A percentile compares a stretch with the other conserved stretches of the same genome.
Conservation (phyloP, 1,284 basidiomycete species). For the Pseudozyma flocculosa region DNA sequence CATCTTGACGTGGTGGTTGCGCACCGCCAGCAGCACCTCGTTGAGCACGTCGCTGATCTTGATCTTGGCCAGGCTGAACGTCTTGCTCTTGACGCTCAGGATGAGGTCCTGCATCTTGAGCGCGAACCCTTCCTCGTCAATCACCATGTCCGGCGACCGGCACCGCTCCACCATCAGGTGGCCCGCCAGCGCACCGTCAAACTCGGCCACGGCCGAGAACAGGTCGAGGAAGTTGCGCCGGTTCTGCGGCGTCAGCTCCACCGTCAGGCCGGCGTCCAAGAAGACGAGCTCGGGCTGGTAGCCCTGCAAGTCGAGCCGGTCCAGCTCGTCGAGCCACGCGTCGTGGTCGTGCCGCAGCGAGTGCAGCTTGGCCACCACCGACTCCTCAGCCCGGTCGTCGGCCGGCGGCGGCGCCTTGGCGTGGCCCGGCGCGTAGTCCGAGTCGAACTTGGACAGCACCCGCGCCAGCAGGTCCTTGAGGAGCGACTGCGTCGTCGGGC, state of each 20-base stretch:
- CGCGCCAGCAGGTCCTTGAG: conserved; percentile 42
- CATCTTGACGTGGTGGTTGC: conserved; percentile 95
- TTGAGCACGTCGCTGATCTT: conserved; percentile 90
- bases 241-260: conserved; percentile 76
- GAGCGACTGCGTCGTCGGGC: conserved; percentile 63
- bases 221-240: conserved; percentile 92
- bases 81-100: conserved; percentile 88
- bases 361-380: conserved; percentile 71
- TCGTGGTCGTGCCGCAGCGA: conserved; percentile 63
- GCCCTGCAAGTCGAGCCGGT: conserved; percentile 68
- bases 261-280: conserved; percentile 93
- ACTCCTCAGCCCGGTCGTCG: conserved; percentile 60
- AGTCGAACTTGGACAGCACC: conserved; percentile 51
- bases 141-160: conserved; percentile 82
- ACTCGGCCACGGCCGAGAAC: conserved; percentile 90
- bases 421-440: conserved; percentile 46
- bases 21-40: conserved; percentile 82
- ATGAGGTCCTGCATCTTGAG: conserved; percentile 96
- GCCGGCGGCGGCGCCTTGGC: conserved; percentile 60
- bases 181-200: conserved; percentile 92
- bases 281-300: conserved; percentile 93
- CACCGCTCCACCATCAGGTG: conserved; percentile 95
- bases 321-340: conserved; percentile 74
- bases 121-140: conserved; percentile 91
- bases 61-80: conserved; percentile 91